Conservation (phyloP, 306 rosid species). For the Citrullus colocynthis region DNA sequence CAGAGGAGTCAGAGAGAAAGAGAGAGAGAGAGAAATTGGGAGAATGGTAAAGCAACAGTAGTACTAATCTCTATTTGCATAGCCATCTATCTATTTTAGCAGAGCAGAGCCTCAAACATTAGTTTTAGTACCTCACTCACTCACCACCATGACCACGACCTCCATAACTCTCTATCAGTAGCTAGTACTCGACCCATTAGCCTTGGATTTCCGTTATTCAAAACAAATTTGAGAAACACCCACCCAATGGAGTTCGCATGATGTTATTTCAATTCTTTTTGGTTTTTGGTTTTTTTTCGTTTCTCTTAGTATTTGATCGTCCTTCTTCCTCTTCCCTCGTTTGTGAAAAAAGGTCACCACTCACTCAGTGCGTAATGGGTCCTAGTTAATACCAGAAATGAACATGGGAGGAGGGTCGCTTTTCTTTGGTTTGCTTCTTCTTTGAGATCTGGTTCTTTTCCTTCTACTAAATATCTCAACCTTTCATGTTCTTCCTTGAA, state of each 20-base stretch:
- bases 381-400: conserved; percentile 15
- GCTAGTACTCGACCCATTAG: background rate
- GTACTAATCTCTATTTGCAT: conserved; percentile 3
- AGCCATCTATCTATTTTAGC: background rate
- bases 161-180: background rate
- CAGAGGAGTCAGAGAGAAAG: conserved; percentile 7
- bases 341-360: background rate
- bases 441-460: conserved; percentile 45
- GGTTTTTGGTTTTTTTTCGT: background rate
- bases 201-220: conserved; percentile 34
- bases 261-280: background rate
- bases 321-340: background rate
- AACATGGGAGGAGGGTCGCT: conserved; percentile 7
- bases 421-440: conserved; percentile 14
- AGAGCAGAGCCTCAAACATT: background rate
- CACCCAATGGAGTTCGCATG: background rate
- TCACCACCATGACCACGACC: background rate
- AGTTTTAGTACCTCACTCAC: background rate
- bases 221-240: conserved; percentile 14
- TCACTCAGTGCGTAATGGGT: conserved; percentile 14
- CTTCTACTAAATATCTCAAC: conserved; percentile 12
- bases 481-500: conserved; percentile 24
- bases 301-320: background rate
- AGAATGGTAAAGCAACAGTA: conserved; percentile 31
- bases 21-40: conserved; percentile 3